Evolutionary conservation across 129 eudicot genomes (phyloP), one percentile per base, ranked within the genome.

Genomic region (Pseudognaphalium luteoalbum): DNA sequence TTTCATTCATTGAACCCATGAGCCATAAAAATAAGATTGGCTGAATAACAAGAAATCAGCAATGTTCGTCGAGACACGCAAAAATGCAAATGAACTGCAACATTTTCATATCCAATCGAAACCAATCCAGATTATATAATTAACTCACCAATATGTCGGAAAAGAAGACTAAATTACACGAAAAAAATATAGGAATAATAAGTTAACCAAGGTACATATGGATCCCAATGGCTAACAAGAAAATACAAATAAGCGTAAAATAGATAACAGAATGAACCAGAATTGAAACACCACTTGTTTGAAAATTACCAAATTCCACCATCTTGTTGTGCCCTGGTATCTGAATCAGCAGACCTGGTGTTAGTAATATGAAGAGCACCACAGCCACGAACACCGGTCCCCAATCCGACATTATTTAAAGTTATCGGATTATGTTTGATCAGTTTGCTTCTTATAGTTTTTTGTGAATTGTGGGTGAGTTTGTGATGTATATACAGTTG

Each of bases 321-420:
- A 75, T 80, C 67, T 82, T 82, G 87, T 34, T 84, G 4, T 57
- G 85, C 11, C 97, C 98, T 3, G 98, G 98, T 0, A 91, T 79
- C 84, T 91, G 97, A 80, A 94, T 69, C 79, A 91, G 86, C 80
- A 94, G 84, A 14, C 98, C 98, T 14, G 98, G 98, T 15, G 96
- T 83, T 39, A 93, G 35, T 29, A 88, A 66, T 29, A 93, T 84
- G 87, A 88, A 93, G 56, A 93, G 83, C 80, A 93, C 87, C 85
- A 93, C 97, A 19, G 96, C 96, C 17, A 93, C 88, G 50, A 93
- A 91, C 68, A 93, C 97, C 76, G 97, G 98, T 12, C 96, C 98
- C 98, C 97, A 93, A 59, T 92, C 96, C 17, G 88, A 62, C 97
- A 91, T 91, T 32, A 74, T n/a, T 17, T 4, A 6, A 44, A 60